phyloP scores from a whole-genome alignment of 441 rosid species.

The Corymbia citriodora region DNA sequence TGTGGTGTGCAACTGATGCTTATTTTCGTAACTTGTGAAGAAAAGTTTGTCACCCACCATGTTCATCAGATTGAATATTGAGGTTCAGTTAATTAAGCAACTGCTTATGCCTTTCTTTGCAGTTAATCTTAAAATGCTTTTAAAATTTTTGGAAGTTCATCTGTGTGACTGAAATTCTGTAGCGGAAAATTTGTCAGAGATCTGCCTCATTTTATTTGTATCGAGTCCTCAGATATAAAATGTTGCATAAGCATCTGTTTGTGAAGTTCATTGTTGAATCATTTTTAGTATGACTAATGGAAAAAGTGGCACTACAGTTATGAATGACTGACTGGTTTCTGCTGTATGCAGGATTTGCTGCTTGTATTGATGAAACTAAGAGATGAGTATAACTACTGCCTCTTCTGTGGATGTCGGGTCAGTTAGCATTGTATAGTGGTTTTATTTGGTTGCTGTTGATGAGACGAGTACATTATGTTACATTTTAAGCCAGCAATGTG shows the following conservation, averaged over 20 bases:
- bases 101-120: not conserved
- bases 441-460: not conserved
- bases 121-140: not conserved
- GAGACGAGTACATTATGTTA: not conserved
- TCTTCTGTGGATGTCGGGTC: conserved; percentile 86
- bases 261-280: not conserved
- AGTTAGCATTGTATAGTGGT: not conserved
- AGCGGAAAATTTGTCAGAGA: not conserved
- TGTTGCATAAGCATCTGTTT: not conserved
- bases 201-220: not conserved
- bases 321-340: not conserved
- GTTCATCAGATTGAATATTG: not conserved
- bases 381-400: conserved; percentile 72
- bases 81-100: not conserved
- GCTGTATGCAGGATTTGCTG: conserved; percentile 68
- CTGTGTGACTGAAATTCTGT: not conserved
- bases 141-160: not conserved
- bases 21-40: not conserved
- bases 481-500: not conserved
- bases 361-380: conserved; percentile 69
- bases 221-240: not conserved
- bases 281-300: not conserved
- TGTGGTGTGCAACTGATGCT: not conserved
- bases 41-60: not conserved
- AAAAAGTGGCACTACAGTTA: not conserved